A percentile compares a stretch with the other conserved stretches of the same genome.
Evolutionary conservation across 2,329 filamentous ascomycete genomes (phyloP).

Genomic region (Ophiostoma sp.): DNA sequence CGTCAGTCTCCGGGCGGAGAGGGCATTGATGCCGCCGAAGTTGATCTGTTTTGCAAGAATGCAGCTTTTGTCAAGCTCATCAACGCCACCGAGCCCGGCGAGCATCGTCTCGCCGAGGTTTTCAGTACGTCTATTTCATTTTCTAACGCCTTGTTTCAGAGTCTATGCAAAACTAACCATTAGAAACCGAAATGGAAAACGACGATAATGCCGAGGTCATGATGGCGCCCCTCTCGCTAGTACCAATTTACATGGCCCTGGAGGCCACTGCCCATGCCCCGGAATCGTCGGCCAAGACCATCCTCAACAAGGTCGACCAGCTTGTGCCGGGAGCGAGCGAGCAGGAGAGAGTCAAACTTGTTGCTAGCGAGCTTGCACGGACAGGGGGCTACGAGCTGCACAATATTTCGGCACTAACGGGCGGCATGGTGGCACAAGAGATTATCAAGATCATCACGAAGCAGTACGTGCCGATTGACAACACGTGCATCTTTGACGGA

Average conservation of each 20-base stretch:
- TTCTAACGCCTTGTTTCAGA: background rate
- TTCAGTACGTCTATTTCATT: constrained; percentile 44
- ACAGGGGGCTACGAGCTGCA: constrained; percentile 82
- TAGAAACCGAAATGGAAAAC: constrained; percentile 51
- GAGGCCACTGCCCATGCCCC: constrained; percentile 46
- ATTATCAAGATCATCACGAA: constrained; percentile 82
- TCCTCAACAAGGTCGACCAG: constrained; percentile 45
- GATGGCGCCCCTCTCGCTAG: constrained; percentile 52
- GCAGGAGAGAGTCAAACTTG: constrained; percentile 48
- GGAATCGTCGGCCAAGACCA: constrained; percentile 46
- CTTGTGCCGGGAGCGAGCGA: constrained; percentile 43
- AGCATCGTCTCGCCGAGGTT: constrained; percentile 47
- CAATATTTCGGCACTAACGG: constrained; percentile 81
- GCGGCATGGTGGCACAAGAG: constrained; percentile 94
- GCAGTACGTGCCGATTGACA: constrained; percentile 67
- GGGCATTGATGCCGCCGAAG: constrained; percentile 62
- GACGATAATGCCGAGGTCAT: constrained; percentile 49
- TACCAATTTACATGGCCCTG: constrained; percentile 66
- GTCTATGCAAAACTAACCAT: constrained; percentile 22
- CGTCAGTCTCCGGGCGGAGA: constrained; percentile 47
- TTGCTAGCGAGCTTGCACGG: constrained; percentile 64
- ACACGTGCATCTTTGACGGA: constrained; percentile 66
- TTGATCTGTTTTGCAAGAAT: constrained; percentile 93
- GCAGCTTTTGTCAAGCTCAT: constrained; percentile 89
- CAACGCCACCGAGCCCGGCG: constrained; percentile 43